Evolutionary conservation across 306 rosid species (phyloP), one percentile per base, ranked within the genome.

Genomic region (Carpinus viminea): DNA sequence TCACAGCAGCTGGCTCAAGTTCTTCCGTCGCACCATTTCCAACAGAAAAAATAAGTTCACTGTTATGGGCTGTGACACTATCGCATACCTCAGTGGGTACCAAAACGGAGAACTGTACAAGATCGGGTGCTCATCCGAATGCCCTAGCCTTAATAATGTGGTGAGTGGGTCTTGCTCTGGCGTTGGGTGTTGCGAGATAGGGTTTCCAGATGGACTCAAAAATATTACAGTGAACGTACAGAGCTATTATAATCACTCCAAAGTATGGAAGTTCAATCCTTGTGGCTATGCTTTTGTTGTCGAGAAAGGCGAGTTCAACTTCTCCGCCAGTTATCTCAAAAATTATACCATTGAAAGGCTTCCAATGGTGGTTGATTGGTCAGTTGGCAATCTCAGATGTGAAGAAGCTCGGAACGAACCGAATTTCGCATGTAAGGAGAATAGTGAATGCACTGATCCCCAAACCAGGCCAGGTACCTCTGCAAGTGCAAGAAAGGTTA

Each of bases 211-310:
- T 2, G 82, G 82, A 1, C 7, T 68, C 3, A 53, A 2, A 4
- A 4, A 10, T n/a, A 8, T 83, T 11, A 4, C 2, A 0, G 0
- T 77, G 11, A 0, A 0, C 0, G 81, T 70, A 2, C 0, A 0
- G 1, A 88, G 83, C 77, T 83, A 2, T 18, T 0, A 8, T 0
- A 56, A 76, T 2, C 72, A 78, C 2, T 4, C n/a, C 11, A 1
- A 21, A 0, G 57, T 73, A 5, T 4, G 8, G 57, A 7, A 55
- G 15, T 79, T 73, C 68, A 79, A 79, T 51, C 75, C 83, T 2
- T 88, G 89, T 61, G 77, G 88, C 41, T 85, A 79, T 51, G 79
- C 86, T 17, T 81, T 88, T 68, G 41, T 83, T 2, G 75, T 38
- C 0, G 68, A 81, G 28, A 68, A 45, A 18, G 36, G 72, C 7